These are phyloP conservation scores for Colletotrichum brevisporum DNA, from an alignment of 2,329 filamentous ascomycete genomes.

Conservation along the genomic window DNA sequence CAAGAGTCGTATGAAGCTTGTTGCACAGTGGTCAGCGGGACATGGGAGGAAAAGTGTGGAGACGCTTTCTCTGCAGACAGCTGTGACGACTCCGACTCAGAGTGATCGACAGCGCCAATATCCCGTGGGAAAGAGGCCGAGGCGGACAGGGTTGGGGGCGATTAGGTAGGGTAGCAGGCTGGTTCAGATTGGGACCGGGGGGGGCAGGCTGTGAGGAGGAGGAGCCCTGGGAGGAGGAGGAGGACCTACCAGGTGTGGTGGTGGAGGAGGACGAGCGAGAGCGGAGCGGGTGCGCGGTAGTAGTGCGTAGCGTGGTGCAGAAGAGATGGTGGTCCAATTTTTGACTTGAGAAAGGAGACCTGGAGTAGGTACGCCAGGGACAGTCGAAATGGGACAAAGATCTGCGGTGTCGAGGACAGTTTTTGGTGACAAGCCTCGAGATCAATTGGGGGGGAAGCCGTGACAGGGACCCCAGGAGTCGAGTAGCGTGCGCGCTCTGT, in stretches of 20 bases:
- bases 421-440: slow-evolving; percentile 39
- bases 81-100: slow-evolving; percentile 67
- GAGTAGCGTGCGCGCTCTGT: slow-evolving; percentile 23
- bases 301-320: slow-evolving; percentile 36
- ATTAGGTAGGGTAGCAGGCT: slow-evolving; percentile 57
- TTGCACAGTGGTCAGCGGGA: slow-evolving; percentile 59
- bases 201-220: slow-evolving; percentile 54
- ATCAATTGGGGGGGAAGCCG: slow-evolving; percentile 28
- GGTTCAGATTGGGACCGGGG: slow-evolving; percentile 48
- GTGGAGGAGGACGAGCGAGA: slow-evolving; percentile 24
- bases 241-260: slow-evolving; percentile 11
- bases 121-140: slow-evolving; percentile 64
- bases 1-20: slow-evolving; percentile 58
- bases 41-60: slow-evolving; percentile 51
- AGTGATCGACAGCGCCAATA: slow-evolving; percentile 68
- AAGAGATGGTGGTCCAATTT: slow-evolving; percentile 38
- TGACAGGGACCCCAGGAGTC: slow-evolving; percentile 35
- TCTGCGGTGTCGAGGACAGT: slow-evolving; percentile 35
- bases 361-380: slow-evolving; percentile 34
- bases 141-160: slow-evolving; percentile 59
- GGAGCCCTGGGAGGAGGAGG: slow-evolving; percentile 27
- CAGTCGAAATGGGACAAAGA: slow-evolving; percentile 36
- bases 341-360: slow-evolving; percentile 41
- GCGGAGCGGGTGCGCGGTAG: slow-evolving; percentile 36
- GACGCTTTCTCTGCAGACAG: slow-evolving; percentile 49